phyloP scores from a whole-genome alignment of 2,329 filamentous ascomycete genomes.

The Alternaria gaisen region DNA sequence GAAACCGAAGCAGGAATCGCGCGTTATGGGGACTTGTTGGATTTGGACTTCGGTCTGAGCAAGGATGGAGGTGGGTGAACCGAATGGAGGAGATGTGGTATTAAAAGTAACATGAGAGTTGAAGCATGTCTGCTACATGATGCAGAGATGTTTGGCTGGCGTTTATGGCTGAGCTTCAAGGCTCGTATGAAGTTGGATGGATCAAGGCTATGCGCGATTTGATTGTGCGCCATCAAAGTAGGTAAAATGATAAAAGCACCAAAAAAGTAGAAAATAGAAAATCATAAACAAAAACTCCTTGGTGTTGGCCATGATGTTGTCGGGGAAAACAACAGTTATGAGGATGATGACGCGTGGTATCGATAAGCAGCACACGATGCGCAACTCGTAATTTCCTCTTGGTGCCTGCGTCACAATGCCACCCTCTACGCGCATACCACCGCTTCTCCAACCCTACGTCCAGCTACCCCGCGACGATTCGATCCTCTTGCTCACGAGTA shows the following conservation, averaged over 20 bases:
- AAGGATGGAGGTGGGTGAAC: background rate
- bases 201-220: background rate
- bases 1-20: constrained; percentile 47
- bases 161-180: background rate
- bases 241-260: constrained; percentile 21
- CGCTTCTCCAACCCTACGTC: constrained; percentile 71
- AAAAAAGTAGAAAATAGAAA: constrained; percentile 6
- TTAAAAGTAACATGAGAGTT: background rate
- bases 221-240: background rate
- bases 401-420: constrained; percentile 36
- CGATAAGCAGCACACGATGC: constrained; percentile 17
- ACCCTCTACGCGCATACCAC: constrained; percentile 64
- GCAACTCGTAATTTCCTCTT: constrained; percentile 11
- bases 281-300: background rate
- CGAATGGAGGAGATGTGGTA: background rate
- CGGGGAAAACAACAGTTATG: background rate
- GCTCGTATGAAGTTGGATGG: background rate
- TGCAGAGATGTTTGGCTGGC: background rate
- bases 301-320: background rate
- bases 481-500: constrained; percentile 72
- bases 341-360: constrained; percentile 4
- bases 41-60: constrained; percentile 33
- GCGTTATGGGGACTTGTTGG: constrained; percentile 48
- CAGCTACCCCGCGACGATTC: constrained; percentile 65
- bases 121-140: background rate